Evolutionary conservation across 257 asterid species (phyloP).

Genomic region (Jasminum sambac): DNA sequence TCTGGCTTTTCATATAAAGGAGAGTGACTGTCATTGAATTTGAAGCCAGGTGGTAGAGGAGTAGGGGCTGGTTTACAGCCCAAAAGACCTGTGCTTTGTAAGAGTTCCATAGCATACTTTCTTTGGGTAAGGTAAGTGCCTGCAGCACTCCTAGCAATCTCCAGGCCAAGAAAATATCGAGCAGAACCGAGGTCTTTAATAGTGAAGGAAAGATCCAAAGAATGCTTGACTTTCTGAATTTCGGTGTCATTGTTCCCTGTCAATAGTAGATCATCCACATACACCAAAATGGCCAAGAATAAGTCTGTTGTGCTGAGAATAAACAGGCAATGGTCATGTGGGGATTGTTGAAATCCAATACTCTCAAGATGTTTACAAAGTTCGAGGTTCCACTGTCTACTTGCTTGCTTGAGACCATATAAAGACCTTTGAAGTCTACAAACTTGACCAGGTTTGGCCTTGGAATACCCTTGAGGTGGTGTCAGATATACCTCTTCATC

Average conservation of each 20-base stretch:
- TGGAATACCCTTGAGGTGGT: neutral
- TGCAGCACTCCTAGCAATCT: neutral
- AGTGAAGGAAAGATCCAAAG: neutral
- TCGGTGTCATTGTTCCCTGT: neutral
- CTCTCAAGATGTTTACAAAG: neutral
- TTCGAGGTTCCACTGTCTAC: neutral
- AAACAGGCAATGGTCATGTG: neutral
- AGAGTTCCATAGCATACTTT: neutral
- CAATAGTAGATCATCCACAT: neutral
- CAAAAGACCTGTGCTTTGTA: neutral
- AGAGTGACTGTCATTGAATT: neutral
- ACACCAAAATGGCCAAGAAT: neutral
- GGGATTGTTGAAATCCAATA: neutral
- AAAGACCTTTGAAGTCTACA: neutral
- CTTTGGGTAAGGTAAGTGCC: neutral
- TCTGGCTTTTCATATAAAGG: neutral
- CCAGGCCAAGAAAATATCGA: neutral
- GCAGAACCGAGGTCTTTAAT: neutral
- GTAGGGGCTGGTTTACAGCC: neutral
- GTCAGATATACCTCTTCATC: conserved; percentile 7
- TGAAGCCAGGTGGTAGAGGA: neutral
- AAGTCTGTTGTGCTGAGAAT: too few relatives aligned
- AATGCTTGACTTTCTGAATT: neutral
- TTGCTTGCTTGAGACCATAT: conserved; percentile 10
- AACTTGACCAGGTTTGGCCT: neutral